phyloP scores from a whole-genome alignment of 306 rosid genomes.

The Dryas drummondii region DNA sequence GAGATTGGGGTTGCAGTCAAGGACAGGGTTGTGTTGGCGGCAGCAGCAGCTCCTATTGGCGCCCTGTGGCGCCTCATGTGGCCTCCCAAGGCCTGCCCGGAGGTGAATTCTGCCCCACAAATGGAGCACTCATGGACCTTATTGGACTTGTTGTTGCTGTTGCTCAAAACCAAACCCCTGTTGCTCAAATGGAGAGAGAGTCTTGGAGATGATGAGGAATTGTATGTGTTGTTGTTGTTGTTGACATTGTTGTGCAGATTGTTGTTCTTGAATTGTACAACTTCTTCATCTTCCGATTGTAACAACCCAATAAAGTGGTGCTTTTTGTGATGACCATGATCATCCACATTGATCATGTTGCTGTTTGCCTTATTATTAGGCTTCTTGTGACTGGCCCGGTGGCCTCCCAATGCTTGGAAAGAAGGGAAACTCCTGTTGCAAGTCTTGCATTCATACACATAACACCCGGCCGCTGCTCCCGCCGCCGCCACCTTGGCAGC shows the following conservation, averaged over 20 bases:
- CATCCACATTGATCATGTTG: constrained; percentile 23
- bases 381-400: constrained; percentile 88
- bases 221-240: not conserved
- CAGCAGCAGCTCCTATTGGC: constrained; percentile 24
- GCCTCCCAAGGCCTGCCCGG: constrained; percentile 92
- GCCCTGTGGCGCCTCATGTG: constrained; percentile 89
- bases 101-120: constrained; percentile 80
- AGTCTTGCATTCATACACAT: constrained; percentile 80
- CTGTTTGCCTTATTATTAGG: constrained; percentile 32
- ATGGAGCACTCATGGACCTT: constrained; percentile 82
- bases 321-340: constrained; percentile 4
- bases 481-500: constrained; percentile 7
- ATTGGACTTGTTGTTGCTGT: constrained; percentile 39
- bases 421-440: constrained; percentile 78
- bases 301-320: constrained; percentile 21
- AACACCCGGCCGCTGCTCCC: constrained; percentile 40
- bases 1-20: constrained; percentile 43
- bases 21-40: constrained; percentile 37
- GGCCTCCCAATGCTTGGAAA: constrained; percentile 88
- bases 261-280: constrained; percentile 35
- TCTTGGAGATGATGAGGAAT: constrained; percentile 9
- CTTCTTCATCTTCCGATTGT: constrained; percentile 53
- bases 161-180: constrained; percentile 32
- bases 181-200: constrained; percentile 52
- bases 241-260: not conserved